Conservation (phyloP, 768 basidiomycete species). For the Naganishia kalamii region DNA sequence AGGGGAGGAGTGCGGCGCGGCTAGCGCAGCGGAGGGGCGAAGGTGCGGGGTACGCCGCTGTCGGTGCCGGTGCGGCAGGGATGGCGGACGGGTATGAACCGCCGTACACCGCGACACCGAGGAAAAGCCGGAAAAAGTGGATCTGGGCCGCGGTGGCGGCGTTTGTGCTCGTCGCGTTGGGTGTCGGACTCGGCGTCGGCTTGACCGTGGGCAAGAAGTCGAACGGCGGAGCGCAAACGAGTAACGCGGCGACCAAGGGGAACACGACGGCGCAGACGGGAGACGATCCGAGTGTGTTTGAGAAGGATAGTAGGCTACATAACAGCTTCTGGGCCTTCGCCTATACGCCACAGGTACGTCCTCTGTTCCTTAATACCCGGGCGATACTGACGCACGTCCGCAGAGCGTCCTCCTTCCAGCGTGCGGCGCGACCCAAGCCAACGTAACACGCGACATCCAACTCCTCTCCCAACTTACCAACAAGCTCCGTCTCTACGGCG, state of each 20-base stretch:
- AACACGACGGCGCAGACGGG: conserved; percentile 47
- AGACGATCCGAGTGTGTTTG: conserved; percentile 69
- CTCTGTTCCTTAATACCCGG: not conserved
- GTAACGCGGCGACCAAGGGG: conserved; percentile 24
- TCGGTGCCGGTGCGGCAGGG: not conserved
- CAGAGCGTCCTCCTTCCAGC: conserved; percentile 29
- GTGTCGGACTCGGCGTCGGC: conserved; percentile 56
- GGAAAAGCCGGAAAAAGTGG: conserved; percentile 22
- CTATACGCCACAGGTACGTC: conserved; percentile 61
- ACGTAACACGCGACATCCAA: conserved; percentile 47
- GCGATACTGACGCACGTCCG: not conserved
- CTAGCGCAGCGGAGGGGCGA: not conserved
- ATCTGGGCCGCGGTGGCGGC: conserved; percentile 49
- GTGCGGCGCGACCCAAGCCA: conserved; percentile 36
- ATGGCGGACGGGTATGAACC: not conserved
- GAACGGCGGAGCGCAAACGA: conserved; percentile 26
- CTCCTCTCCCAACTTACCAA: conserved; percentile 79
- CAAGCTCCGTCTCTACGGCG: conserved; percentile 60
- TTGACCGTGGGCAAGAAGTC: conserved; percentile 57
- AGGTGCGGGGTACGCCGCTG: not conserved
- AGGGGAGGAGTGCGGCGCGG: conserved; percentile 8
- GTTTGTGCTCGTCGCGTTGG: conserved; percentile 54
- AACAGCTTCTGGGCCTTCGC: conserved; percentile 79
- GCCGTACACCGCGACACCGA: not conserved
- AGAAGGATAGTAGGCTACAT: conserved; percentile 61